phyloP scores from a whole-genome alignment of 495 filamentous ascomycete species.

The Monascus purpureus region DNA sequence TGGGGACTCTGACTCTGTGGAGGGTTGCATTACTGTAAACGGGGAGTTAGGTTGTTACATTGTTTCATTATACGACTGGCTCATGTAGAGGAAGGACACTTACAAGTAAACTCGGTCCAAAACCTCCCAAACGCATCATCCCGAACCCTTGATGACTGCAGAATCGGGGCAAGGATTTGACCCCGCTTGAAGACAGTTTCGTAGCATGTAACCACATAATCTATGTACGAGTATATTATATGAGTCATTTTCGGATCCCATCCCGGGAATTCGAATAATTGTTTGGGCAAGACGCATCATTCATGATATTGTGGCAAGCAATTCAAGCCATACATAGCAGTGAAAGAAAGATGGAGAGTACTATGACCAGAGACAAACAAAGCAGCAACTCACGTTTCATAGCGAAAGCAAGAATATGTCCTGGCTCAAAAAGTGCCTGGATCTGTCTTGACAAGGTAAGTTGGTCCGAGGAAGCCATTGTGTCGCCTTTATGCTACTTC shows the following conservation, averaged over 20 bases:
- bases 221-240: not conserved
- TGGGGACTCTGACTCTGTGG: too few species aligned
- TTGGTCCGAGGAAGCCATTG: not conserved
- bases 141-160: slow-evolving; percentile 16
- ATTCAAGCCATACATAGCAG: too few species aligned
- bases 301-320: too few species aligned
- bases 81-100: too few species aligned
- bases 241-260: too few species aligned
- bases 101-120: slow-evolving; percentile 27
- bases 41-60: too few species aligned
- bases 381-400: slow-evolving; percentile 21
- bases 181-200: slow-evolving; percentile 15
- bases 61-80: too few species aligned
- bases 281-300: too few species aligned
- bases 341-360: not conserved
- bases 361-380: not conserved
- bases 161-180: slow-evolving; percentile 23
- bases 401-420: slow-evolving; percentile 14
- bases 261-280: too few species aligned
- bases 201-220: not conserved
- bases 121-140: slow-evolving; percentile 31
- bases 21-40: too few species aligned
- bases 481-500: not conserved
- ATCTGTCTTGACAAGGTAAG: slow-evolving; percentile 8
- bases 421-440: slow-evolving; percentile 15